Conservation (phyloP, 1,284 basidiomycete genomes). For the Ceratobasidium theobromae region DNA sequence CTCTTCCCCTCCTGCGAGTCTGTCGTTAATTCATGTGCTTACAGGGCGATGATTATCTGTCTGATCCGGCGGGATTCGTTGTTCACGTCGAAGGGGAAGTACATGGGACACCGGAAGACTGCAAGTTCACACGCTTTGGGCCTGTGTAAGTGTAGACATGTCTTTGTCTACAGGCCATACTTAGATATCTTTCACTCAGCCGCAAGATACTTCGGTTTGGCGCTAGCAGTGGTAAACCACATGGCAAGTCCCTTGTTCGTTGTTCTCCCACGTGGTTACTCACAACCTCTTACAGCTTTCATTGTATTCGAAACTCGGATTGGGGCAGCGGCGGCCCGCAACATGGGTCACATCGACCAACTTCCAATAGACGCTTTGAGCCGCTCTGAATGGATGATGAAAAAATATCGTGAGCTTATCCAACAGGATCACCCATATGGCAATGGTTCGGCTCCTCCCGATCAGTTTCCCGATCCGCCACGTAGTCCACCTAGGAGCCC, state of each 20-base stretch:
- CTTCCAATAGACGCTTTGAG: conserved; percentile 28
- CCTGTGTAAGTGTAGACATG: conserved; percentile 6
- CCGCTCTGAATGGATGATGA: conserved; percentile 31
- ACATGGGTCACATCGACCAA: conserved; percentile 15
- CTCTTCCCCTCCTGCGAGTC: neutral
- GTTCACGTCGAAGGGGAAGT: conserved; percentile 29
- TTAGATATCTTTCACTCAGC: neutral
- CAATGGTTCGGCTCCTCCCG: conserved; percentile 21
- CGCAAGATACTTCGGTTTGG: conserved; percentile 18
- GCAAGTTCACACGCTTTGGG: conserved; percentile 17
- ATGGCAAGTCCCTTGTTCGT: neutral
- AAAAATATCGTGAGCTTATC: conserved; percentile 25
- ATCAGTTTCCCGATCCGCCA: conserved; percentile 8
- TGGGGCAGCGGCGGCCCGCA: conserved; percentile 24
- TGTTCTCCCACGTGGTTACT: neutral
- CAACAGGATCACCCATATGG: conserved; percentile 16
- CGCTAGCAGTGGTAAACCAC: conserved; percentile 20
- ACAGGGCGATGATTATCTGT: conserved; percentile 26
- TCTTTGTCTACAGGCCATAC: neutral
- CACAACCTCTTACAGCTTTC: conserved; percentile 2
- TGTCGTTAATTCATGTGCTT: neutral
- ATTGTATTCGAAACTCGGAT: conserved; percentile 21
- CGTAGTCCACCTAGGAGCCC: conserved; percentile 25
- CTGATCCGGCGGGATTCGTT: conserved; percentile 28
- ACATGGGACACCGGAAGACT: conserved; percentile 12